These are phyloP conservation scores for Neurospora pannonica DNA, from an alignment of 495 filamentous ascomycete species.

Conservation along the genomic window DNA sequence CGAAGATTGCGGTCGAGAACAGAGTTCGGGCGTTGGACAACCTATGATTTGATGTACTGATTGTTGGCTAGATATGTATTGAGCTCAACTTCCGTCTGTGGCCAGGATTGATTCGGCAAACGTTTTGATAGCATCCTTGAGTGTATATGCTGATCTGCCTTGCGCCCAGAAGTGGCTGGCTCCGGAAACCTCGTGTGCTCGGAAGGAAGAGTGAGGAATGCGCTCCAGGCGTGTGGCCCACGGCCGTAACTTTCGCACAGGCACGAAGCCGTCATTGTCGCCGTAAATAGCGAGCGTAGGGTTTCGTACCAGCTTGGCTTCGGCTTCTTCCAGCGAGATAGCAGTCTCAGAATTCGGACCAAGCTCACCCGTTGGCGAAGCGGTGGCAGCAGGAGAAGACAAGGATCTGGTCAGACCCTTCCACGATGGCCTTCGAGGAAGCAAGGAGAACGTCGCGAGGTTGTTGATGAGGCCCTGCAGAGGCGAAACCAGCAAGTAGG, in stretches of 20 bases:
- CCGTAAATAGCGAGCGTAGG: conserved; percentile 69
- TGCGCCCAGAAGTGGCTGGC: conserved; percentile 85
- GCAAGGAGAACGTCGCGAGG: conserved; percentile 46
- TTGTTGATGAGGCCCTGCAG: conserved; percentile 54
- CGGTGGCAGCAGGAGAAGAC: not conserved
- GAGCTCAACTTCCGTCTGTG: not conserved
- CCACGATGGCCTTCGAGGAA: conserved; percentile 8
- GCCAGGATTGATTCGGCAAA: conserved; percentile 11
- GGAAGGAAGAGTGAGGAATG: conserved; percentile 33
- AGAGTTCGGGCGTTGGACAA: conserved; percentile 8
- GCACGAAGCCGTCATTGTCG: conserved; percentile 67
- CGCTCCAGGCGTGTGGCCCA: conserved; percentile 57
- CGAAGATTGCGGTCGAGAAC: conserved; percentile 9
- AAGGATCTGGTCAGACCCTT: not conserved
- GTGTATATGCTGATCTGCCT: conserved; percentile 43
- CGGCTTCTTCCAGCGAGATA: conserved; percentile 13
- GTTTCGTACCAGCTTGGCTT: conserved; percentile 46
- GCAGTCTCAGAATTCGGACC: not conserved
- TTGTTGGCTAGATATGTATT: not conserved
- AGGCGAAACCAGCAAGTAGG: conserved; percentile 77
- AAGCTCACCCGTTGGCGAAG: conserved; percentile 1
- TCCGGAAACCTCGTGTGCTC: conserved; percentile 47
- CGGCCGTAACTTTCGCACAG: conserved; percentile 51
- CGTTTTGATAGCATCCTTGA: conserved; percentile 28
- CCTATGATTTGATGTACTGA: conserved; percentile 1